Evolutionary conservation across 2,329 filamentous ascomycete species (phyloP), one percentile per base, ranked within the genome.

Genomic region (Fusarium nematophilum): DNA sequence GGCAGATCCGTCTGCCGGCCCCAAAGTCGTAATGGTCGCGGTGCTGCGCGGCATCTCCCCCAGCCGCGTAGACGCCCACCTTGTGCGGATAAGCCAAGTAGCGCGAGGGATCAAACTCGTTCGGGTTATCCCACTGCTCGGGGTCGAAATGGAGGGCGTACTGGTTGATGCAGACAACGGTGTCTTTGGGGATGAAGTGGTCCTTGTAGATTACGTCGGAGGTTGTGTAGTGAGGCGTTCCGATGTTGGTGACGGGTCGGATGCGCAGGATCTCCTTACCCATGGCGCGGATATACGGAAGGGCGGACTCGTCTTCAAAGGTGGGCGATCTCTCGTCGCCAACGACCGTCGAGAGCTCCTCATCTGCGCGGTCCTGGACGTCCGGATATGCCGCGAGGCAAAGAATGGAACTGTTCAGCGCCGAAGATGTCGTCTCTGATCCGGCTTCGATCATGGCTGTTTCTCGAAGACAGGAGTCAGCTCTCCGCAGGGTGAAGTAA

Each of bases 201-300:
- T 38, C 51, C 21, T 64, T 59, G 44, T 64, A 57, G 5, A 31
- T 14, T 2, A 59, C 18, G 4, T 62, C 55, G 4, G 40, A 26
- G 1, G 49, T 45, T 2, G 45, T 50, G 18, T 53, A 62, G 23
- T 59, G 58, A 0, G 51, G 43, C 8, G 46, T 36, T 30, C 45
- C 53, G n/a, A 42, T 33, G 7, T 26, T 56, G 3, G 52, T 76
- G 1, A 84, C 79, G 0, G 83, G 82, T 5, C 83, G 76, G 83
- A 84, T 86, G 3, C 85, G 77, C 9, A 86, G 70, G 2, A 81
- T 76, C 57, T 88, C 85, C 55, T 86, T 85, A 14, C 86, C 76
- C 10, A 84, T 75, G 2, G 81, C 81, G 15, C 78, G 75, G 26
- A 86, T 67, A 62, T 87, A 87, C 0, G 83, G 83, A 8, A 87